Percentiles rank a stretch among this genome's conserved stretches.
Evolutionary conservation across 2,329 filamentous ascomycete species (phyloP).

Genomic region (Alternaria sp.): DNA sequence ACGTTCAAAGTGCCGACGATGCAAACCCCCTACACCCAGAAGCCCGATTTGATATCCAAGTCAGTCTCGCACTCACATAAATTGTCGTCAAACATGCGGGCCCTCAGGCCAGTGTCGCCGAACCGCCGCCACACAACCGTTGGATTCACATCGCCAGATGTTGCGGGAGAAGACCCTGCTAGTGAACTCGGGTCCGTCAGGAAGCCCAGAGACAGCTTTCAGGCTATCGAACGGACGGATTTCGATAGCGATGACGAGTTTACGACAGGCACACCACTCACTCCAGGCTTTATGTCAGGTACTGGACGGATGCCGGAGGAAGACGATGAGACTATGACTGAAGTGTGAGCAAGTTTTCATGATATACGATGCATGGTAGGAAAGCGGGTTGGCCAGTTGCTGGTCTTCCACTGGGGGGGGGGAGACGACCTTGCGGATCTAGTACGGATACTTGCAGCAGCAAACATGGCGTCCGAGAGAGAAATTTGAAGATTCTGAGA

Average conservation of each 20-base stretch:
- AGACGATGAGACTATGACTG: constrained; percentile 33
- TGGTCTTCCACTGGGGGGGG: neutral
- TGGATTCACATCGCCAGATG: constrained; percentile 33
- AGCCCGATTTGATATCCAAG: constrained; percentile 18
- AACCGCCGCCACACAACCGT: constrained; percentile 43
- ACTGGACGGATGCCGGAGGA: constrained; percentile 36
- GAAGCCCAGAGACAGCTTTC: constrained; percentile 33
- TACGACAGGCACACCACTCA: constrained; percentile 52
- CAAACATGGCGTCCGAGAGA: constrained; percentile 1
- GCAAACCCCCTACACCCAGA: constrained; percentile 41
- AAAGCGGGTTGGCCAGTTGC: neutral
- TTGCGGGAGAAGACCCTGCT: constrained; percentile 20
- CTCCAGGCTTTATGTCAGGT: constrained; percentile 36
- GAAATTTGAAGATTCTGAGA: neutral
- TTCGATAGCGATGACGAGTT: constrained; percentile 54
- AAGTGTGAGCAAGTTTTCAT: constrained; percentile 24
- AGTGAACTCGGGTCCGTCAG: constrained; percentile 11
- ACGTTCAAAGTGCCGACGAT: constrained; percentile 44
- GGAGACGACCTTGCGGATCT: neutral
- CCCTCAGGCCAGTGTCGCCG: constrained; percentile 46
- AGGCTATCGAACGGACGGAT: constrained; percentile 32
- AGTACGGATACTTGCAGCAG: constrained; percentile 3
- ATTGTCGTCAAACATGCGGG: constrained; percentile 38
- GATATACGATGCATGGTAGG: neutral
- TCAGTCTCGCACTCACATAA: constrained; percentile 28